A percentile compares a stretch with the other conserved stretches of the same genome.
Evolutionary conservation across 345 rosid species (phyloP).

Genomic region (Clarkia xantiana): DNA sequence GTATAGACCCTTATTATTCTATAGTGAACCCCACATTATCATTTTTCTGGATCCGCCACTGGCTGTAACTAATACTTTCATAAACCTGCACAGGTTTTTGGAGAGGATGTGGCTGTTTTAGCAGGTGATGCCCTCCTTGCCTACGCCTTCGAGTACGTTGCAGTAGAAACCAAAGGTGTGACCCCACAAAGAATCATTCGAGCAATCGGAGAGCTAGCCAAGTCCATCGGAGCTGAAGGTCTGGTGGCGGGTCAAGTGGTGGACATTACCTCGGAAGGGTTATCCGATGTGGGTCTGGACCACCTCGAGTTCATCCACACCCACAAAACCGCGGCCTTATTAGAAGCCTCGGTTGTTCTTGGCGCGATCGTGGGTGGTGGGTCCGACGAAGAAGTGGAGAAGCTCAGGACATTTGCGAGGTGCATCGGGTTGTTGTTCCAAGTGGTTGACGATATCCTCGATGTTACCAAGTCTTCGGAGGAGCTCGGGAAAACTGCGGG

Average conservation of each 20-base stretch:
- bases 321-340: conserved; percentile 75
- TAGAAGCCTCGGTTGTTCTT: conserved; percentile 64
- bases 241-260: conserved; percentile 87
- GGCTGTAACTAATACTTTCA: background rate
- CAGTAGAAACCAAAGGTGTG: conserved; percentile 33
- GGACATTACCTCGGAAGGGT: conserved; percentile 56
- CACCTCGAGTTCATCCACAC: conserved; percentile 73
- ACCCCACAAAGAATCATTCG: conserved; percentile 32
- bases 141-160: conserved; percentile 67
- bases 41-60: too few relatives aligned
- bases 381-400: conserved; percentile 51
- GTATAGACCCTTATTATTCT: too few relatives aligned
- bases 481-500: conserved; percentile 94
- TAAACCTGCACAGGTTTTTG: conserved; percentile 23
- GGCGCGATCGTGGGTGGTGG: conserved; percentile 86
- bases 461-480: conserved; percentile 64
- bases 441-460: conserved; percentile 92
- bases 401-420: conserved; percentile 55
- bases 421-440: conserved; percentile 74
- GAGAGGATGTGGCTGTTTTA: conserved; percentile 71
- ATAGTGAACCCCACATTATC: too few relatives aligned
- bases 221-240: conserved; percentile 48
- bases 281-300: conserved; percentile 39
- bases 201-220: conserved; percentile 64
- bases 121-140: conserved; percentile 86